Evolutionary conservation across 768 basidiomycete genomes (phyloP).

Genomic region (Trametes cinnabarina): DNA sequence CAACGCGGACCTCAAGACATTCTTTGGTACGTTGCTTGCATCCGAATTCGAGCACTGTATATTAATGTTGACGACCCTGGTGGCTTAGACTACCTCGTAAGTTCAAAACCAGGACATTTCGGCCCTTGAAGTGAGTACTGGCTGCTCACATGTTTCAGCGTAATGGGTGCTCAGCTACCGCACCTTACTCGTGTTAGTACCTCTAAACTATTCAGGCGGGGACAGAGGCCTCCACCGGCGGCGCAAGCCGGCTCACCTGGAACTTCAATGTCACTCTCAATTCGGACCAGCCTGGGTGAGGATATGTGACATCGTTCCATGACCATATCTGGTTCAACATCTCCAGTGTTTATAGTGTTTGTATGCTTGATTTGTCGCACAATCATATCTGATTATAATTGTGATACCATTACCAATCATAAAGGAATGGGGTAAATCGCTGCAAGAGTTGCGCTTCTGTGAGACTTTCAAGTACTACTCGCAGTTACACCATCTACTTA

Average conservation of each 20-base stretch:
- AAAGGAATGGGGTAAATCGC: too few relatives aligned
- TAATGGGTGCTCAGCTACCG: not conserved
- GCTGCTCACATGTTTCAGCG: not conserved
- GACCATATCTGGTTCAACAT: too few relatives aligned
- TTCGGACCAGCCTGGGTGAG: too few relatives aligned
- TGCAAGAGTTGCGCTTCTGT: too few relatives aligned
- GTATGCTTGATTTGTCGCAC: too few relatives aligned
- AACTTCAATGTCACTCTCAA: constrained; percentile 41
- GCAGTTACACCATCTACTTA: too few relatives aligned
- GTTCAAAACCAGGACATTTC: constrained; percentile 46
- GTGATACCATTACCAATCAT: too few relatives aligned
- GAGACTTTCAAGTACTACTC: too few relatives aligned
- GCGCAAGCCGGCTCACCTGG: constrained; percentile 43
- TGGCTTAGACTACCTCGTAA: constrained; percentile 47
- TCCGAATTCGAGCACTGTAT: not conserved
- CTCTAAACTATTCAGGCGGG: constrained; percentile 55
- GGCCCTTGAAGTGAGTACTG: constrained; percentile 38
- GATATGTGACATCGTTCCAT: too few relatives aligned
- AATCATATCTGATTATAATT: too few relatives aligned
- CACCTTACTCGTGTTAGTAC: too few relatives aligned
- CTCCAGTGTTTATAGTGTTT: too few relatives aligned
- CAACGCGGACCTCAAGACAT: constrained; percentile 49
- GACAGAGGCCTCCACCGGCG: constrained; percentile 55
- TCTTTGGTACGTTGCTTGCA: constrained; percentile 45
- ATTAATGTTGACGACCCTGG: not conserved